A percentile compares a stretch with the other conserved stretches of the same genome.
Evolutionary conservation across 345 rosid genomes (phyloP).

Genomic region (Rhodamnia argentea): DNA sequence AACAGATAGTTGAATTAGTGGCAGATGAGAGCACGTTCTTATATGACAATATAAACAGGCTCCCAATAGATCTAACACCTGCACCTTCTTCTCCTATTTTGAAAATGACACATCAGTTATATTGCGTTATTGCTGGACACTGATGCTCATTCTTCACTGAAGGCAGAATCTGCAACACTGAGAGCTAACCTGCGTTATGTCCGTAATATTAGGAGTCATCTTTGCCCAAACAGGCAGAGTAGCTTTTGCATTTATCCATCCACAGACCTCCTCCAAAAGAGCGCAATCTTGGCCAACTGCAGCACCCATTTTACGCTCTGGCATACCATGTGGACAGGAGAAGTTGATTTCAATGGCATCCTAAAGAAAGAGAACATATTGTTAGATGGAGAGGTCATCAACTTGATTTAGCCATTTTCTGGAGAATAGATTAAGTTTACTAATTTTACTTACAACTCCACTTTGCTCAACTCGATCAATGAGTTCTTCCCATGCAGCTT

Average conservation of each 20-base stretch:
- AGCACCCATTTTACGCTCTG: constrained; percentile 98
- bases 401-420: background rate
- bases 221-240: constrained; percentile 98
- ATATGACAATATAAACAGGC: background rate
- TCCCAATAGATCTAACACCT: background rate
- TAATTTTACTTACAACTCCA: constrained; percentile 62
- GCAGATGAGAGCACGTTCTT: background rate
- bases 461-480: constrained; percentile 93
- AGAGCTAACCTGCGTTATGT: constrained; percentile 62
- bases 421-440: background rate
- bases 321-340: constrained; percentile 99
- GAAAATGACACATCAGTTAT: background rate
- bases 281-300: constrained; percentile 94
- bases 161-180: background rate
- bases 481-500: constrained; percentile 94
- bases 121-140: background rate
- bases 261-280: constrained; percentile 79
- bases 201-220: constrained; percentile 99
- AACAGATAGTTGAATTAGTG: background rate
- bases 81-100: background rate
- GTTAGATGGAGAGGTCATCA: background rate
- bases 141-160: background rate
- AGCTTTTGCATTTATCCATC: constrained; percentile 95
- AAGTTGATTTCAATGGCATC: constrained; percentile 95
- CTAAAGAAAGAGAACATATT: constrained; percentile 13